Evolutionary conservation across 495 filamentous ascomycete genomes (phyloP).

Genomic region (Neurospora intermedia): DNA sequence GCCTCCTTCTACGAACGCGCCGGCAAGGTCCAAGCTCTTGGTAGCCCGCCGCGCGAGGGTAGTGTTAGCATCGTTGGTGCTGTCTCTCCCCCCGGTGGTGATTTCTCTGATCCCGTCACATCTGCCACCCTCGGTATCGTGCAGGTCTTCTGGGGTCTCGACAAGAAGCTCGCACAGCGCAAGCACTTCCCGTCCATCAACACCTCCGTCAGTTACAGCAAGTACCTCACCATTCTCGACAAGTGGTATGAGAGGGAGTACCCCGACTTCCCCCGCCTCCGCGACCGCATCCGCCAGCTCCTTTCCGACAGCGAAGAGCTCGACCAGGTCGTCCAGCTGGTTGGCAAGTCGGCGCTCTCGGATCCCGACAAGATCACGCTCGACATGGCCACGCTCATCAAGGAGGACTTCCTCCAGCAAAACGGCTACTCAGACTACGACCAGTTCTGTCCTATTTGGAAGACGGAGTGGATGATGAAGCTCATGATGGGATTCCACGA

Average conservation of each 20-base stretch:
- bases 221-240: slow-evolving; percentile 81
- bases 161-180: slow-evolving; percentile 97
- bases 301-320: slow-evolving; percentile 91
- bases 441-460: slow-evolving; percentile 98
- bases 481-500: slow-evolving; percentile 96
- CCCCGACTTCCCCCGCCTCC: slow-evolving; percentile 86
- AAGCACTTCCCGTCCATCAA: slow-evolving; percentile 99
- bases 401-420: slow-evolving; percentile 98
- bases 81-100: slow-evolving; percentile 93
- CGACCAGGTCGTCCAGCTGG: slow-evolving; percentile 96
- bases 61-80: slow-evolving; percentile 97
- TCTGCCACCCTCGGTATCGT: slow-evolving; percentile 92
- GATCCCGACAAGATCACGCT: slow-evolving; percentile 98
- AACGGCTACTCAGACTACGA: slow-evolving; percentile 99
- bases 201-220: slow-evolving; percentile 90
- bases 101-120: slow-evolving; percentile 98
- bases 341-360: slow-evolving; percentile 91
- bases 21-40: slow-evolving; percentile 72
- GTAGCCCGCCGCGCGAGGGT: slow-evolving; percentile 76
- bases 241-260: slow-evolving; percentile 87
- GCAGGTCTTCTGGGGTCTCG: slow-evolving; percentile 98
- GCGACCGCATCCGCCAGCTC: slow-evolving; percentile 86
- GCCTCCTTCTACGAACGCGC: slow-evolving; percentile 99
- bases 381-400: slow-evolving; percentile 81
- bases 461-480: slow-evolving; percentile 99